Evolutionary conservation across 2,329 filamentous ascomycete genomes (phyloP).

Genomic region (Diaporthe destruens): DNA sequence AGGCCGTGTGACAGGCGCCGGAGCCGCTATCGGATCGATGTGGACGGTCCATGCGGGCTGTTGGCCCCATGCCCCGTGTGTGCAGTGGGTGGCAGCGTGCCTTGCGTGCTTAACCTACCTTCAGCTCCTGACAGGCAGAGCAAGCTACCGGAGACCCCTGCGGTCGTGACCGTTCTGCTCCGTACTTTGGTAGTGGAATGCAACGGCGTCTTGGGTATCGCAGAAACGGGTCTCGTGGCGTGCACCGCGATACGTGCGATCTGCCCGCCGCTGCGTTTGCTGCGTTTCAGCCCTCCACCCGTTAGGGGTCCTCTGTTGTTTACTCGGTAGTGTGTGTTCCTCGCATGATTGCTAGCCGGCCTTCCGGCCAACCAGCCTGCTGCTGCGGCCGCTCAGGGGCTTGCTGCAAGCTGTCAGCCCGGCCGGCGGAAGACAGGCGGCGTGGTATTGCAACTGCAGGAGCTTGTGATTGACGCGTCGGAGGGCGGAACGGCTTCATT

Average conservation of each 20-base stretch:
- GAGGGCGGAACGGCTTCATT: conserved; percentile 4
- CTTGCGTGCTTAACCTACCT: neutral
- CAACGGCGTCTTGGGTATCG: conserved; percentile 23
- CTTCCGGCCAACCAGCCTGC: conserved; percentile 5
- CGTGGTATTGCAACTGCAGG: conserved; percentile 28
- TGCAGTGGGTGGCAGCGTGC: neutral
- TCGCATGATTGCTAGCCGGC: neutral
- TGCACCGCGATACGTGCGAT: conserved; percentile 21
- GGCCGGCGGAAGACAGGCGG: conserved; percentile 23
- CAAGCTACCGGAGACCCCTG: conserved; percentile 21
- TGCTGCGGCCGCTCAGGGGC: conserved; percentile 25
- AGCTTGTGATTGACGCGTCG: conserved; percentile 30
- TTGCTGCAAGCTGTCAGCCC: neutral
- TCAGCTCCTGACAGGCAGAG: conserved; percentile 14
- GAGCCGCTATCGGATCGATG: conserved; percentile 30
- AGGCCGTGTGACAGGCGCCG: conserved; percentile 36
- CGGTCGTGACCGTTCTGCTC: neutral
- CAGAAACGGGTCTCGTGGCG: conserved; percentile 21
- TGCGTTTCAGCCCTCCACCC: conserved; percentile 17
- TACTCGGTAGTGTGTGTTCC: neutral
- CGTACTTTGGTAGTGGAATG: neutral
- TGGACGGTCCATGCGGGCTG: neutral
- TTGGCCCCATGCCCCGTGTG: conserved; percentile 1
- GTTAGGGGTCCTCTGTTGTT: neutral
- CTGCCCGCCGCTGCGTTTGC: conserved; percentile 7